Base-by-base conservation (phyloP, 106 monocot species). In the Dioscorea zingiberensis region DNA sequence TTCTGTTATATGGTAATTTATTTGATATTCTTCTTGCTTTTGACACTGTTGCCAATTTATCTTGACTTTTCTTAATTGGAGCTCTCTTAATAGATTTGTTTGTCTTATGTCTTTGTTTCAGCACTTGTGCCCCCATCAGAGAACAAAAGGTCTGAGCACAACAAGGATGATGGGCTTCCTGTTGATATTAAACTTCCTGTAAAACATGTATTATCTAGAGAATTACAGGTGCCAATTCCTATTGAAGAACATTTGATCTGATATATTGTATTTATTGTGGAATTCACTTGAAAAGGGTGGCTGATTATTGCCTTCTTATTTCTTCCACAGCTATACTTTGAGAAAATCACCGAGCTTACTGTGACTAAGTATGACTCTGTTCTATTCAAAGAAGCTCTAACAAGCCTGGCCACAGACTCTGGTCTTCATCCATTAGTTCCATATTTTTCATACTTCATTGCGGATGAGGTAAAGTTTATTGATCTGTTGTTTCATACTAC, bases 371-470 rank as follows among this genome's bases (percentile, higher is more conserved):
- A 89, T 54, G 86, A 98, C 3, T 77, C 93, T 14, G 60, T 65
- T 15, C 60, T 93, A 47, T 89, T 98, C 61, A 89, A 93, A 72
- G 84, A 89, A 73, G 98, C 93, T 30, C 75, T 98, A 69, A 64
- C 71, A 54, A 98, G 98, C 69, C 80, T 98, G 66, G 78, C 89
- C 15, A 80, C 77, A 26, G 98, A 98, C 69, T 89, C 98, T 48
- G 98, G 98, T 55, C 76, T 98, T 78, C 92, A 98, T 82, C 98
- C 98, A 15, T 69, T 98, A 53, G 82, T 98, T 76, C 98, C 98
- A 62, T 98, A 98, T 66, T 98, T 98, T 74, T 79, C 93, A 15
- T 93, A 82, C 71, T 98, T 98, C 75, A 82, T 93, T 58, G 81
- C 86, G 16, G 98, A 98, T 66, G 93, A 98, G 98, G 98, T 98